phyloP scores from a whole-genome alignment of 306 rosid genomes.

The Abrus pulchellus region DNA sequence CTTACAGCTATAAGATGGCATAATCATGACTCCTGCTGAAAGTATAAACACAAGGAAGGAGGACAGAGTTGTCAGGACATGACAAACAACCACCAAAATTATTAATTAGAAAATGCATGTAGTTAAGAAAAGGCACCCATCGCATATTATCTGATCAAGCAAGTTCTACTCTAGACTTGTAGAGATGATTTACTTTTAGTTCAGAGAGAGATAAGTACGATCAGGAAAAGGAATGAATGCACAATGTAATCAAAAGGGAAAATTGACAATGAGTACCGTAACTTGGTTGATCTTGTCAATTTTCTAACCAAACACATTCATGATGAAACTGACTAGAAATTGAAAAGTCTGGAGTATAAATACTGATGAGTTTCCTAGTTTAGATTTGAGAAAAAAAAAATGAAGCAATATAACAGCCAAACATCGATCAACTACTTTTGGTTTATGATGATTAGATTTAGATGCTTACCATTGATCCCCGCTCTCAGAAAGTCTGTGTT shows the following conservation, averaged over 20 bases:
- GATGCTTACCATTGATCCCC: constrained; percentile 1
- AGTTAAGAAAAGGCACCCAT: not conserved
- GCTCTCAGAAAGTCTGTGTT: not conserved
- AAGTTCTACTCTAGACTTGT: not conserved
- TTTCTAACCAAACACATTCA: constrained; percentile 5
- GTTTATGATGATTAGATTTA: not conserved
- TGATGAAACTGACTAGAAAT: not conserved
- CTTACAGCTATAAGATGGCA: constrained; percentile 15
- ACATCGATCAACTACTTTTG: too few relatives aligned
- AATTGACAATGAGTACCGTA: not conserved
- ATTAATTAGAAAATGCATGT: not conserved
- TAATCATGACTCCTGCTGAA: constrained; percentile 5
- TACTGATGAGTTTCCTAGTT: not conserved
- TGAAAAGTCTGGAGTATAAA: not conserved
- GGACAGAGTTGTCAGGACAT: not conserved
- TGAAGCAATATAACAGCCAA: not conserved
- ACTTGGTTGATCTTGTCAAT: constrained; percentile 4
- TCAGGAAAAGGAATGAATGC: not conserved
- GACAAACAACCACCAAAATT: not conserved
- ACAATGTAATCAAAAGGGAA: not conserved
- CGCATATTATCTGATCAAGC: not conserved
- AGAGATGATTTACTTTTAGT: not conserved
- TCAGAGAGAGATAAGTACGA: not conserved
- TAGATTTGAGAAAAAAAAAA: not conserved
- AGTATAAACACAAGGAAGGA: not conserved